phyloP scores from a whole-genome alignment of 176 grass and related monocot genomes.

The Urochloa ruziziensis region DNA sequence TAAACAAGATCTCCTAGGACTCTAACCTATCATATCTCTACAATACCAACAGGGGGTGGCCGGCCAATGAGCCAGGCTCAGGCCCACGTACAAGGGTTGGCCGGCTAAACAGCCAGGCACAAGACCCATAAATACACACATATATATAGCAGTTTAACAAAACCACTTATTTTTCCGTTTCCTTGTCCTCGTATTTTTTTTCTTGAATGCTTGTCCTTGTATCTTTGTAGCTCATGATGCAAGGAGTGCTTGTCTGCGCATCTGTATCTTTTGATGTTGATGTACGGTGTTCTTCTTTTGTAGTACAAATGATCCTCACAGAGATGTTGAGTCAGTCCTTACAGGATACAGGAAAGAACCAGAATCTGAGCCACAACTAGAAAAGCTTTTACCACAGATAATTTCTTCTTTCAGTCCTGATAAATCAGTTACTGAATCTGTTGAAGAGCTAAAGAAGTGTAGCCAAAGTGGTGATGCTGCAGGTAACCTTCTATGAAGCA shows the following conservation, averaged over 20 bases:
- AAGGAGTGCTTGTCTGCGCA: neutral
- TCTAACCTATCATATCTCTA: too few relatives aligned
- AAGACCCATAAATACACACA: too few relatives aligned
- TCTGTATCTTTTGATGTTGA: conserved; percentile 39
- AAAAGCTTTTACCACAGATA: conserved; percentile 75
- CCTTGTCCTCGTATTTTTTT: neutral
- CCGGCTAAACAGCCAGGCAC: too few relatives aligned
- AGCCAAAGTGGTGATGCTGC: conserved; percentile 55
- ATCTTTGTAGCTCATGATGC: neutral
- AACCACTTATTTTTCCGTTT: neutral
- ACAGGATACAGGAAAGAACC: conserved; percentile 59
- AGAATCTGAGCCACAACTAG: conserved; percentile 56
- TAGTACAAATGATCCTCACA: conserved; percentile 76
- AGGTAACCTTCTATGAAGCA: conserved; percentile 41
- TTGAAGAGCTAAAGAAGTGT: conserved; percentile 73
- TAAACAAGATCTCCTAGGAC: too few relatives aligned
- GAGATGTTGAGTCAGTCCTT: conserved; percentile 66
- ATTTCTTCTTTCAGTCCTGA: conserved; percentile 67
- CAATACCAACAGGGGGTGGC: too few relatives aligned
- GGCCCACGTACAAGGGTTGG: too few relatives aligned
- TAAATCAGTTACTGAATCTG: conserved; percentile 63
- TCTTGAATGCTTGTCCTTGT: too few relatives aligned
- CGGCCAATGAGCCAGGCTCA: too few relatives aligned
- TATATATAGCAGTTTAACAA: too few relatives aligned
- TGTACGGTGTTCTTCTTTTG: neutral